These are phyloP conservation scores for Puccinellia tenuiflora DNA, from an alignment of 176 grass and related monocot genomes.

Conservation along the genomic window DNA sequence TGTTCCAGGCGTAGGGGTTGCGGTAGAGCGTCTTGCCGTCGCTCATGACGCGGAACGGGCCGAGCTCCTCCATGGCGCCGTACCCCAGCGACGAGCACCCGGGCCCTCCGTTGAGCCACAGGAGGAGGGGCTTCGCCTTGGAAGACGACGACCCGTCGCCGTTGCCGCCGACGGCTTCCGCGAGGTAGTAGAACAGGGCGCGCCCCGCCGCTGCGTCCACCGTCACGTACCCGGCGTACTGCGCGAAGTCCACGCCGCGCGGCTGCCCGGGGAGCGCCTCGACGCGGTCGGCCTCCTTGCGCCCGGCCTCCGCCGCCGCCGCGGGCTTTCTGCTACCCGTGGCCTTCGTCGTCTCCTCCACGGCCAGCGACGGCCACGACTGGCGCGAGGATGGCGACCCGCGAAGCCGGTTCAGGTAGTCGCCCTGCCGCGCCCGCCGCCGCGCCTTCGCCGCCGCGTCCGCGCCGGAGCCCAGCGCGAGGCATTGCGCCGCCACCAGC, in stretches of 20 bases:
- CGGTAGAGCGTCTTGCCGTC: constrained; percentile 71
- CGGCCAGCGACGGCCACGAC: constrained; percentile 23
- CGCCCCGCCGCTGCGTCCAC: constrained; percentile 47
- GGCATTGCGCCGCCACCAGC: constrained; percentile 12
- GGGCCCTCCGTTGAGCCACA: constrained; percentile 90
- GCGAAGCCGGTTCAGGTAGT: constrained; percentile 40
- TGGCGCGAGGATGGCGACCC: background rate
- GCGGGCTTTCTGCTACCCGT: background rate
- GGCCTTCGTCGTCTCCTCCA: background rate
- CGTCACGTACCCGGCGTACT: constrained; percentile 87
- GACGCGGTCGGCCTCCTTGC: constrained; percentile 61
- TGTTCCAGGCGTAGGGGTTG: constrained; percentile 85
- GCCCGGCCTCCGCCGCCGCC: background rate
- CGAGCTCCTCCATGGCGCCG: constrained; percentile 91
- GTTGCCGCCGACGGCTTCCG: constrained; percentile 36
- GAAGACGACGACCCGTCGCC: background rate
- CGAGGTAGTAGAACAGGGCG: constrained; percentile 92
- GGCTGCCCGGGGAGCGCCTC: constrained; percentile 64
- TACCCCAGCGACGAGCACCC: constrained; percentile 90
- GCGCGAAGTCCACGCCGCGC: constrained; percentile 48
- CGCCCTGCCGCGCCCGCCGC: constrained; percentile 31
- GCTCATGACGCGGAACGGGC: constrained; percentile 86
- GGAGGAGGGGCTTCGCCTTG: constrained; percentile 57
- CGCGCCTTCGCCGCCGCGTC: background rate
- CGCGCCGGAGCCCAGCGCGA: background rate